Evolutionary conservation across 225 moss, liverwort and hornwort species (phyloP).

Genomic region (Bryoerythrophyllum caledonicum): DNA sequence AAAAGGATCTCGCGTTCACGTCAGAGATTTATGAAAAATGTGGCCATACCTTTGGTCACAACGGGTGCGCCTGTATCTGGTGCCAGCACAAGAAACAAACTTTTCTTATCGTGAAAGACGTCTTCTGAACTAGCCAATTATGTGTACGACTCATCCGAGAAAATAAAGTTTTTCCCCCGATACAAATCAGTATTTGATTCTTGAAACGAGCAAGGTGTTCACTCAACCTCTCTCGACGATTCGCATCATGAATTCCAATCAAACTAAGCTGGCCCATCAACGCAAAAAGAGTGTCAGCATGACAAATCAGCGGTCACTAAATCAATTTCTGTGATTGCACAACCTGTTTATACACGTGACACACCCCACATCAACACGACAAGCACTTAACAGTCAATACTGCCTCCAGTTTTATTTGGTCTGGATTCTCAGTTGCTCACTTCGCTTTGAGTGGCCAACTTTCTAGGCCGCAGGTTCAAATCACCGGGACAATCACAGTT

Average conservation of each 20-base stretch:
- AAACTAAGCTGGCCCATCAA: too few species aligned
- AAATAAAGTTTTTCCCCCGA: background rate
- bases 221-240: background rate
- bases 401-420: background rate
- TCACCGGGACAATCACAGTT: background rate
- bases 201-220: background rate
- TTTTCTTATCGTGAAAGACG: constrained; percentile 8
- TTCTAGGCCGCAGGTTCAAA: background rate
- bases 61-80: constrained; percentile 44
- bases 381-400: background rate
- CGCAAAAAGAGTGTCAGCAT: too few species aligned
- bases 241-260: too few species aligned
- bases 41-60: constrained; percentile 31
- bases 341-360: background rate
- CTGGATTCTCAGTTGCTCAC: background rate
- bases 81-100: background rate
- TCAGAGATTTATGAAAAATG: constrained; percentile 37
- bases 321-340: background rate
- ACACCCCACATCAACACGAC: background rate
- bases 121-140: constrained; percentile 12
- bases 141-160: background rate
- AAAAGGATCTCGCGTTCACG: constrained; percentile 22
- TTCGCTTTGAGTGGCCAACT: background rate
- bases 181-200: background rate
- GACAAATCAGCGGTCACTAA: background rate